Percentiles rank a stretch among this genome's conserved stretches.
These are phyloP conservation scores for Wickerhamiella cacticola DNA, from an alignment of 805 yeast genomes.

Conservation along the genomic window DNA sequence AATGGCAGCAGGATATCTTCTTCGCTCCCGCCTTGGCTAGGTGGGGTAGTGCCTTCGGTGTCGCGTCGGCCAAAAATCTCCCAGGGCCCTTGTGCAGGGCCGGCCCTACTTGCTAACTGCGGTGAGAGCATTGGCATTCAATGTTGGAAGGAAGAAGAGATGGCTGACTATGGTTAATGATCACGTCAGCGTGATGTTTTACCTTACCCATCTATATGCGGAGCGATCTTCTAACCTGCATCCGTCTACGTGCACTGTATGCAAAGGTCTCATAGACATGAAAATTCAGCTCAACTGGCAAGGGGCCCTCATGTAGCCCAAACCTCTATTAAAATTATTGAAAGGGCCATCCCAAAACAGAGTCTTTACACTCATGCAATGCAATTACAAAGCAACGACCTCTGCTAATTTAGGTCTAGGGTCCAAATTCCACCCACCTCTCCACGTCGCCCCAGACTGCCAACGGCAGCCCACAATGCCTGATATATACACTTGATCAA, in stretches of 20 bases:
- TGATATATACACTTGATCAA: no score
- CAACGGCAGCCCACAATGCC: not conserved
- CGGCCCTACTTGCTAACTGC: conserved; percentile 11
- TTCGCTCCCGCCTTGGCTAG: conserved; percentile 5
- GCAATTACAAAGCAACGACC: not conserved
- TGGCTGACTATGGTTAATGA: conserved; percentile 6
- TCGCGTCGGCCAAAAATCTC: conserved; percentile 9
- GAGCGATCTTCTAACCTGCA: conserved; percentile 1
- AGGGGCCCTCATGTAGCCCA: no score
- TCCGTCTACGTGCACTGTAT: not conserved
- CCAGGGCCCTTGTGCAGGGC: conserved; percentile 11
- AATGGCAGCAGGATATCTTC: conserved; percentile 15
- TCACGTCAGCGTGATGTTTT: conserved; percentile 8
- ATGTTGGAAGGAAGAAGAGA: conserved; percentile 3
- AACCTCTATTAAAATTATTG: no score
- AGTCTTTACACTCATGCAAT: conserved; percentile 8
- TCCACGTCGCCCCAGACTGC: not conserved
- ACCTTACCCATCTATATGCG: conserved; percentile 6
- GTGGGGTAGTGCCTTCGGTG: conserved; percentile 8
- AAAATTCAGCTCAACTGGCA: not conserved
- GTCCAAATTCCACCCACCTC: not conserved
- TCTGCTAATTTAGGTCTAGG: conserved; percentile 7
- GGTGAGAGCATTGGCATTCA: conserved; percentile 13
- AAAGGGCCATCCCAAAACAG: no score
- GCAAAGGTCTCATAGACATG: not conserved